Percentiles rank a stretch among this genome's conserved stretches.
Evolutionary conservation across 352 stramenopile genomes (phyloP).

Genomic region (Blastocystis sp.): DNA sequence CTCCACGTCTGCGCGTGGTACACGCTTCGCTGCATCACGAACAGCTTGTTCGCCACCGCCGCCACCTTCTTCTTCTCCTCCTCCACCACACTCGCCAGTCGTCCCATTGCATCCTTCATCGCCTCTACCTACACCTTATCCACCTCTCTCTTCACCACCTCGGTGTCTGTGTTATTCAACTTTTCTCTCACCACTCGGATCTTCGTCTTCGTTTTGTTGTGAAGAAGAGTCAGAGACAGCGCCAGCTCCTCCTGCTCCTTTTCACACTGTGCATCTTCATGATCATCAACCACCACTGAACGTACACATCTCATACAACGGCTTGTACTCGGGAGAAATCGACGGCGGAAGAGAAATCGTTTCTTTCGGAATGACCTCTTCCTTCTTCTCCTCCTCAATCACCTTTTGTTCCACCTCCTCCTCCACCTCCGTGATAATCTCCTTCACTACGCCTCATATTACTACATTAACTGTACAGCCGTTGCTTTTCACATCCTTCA

Average conservation of each 20-base stretch:
- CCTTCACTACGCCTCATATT: constrained; percentile 10
- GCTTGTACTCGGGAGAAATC: constrained; percentile 49
- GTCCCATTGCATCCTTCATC: not conserved
- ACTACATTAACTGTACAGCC: not conserved
- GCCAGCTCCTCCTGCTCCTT: constrained; percentile 32
- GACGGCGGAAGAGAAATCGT: not conserved
- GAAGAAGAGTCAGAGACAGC: constrained; percentile 28
- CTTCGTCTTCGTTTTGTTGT: constrained; percentile 40
- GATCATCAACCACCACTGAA: not conserved
- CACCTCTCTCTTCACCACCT: not conserved
- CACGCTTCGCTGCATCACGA: not conserved
- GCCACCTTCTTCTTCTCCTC: not conserved
- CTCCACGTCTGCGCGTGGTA: too few species aligned
- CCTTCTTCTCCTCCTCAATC: not conserved
- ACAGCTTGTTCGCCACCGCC: not conserved
- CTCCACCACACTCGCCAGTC: not conserved
- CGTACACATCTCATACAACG: constrained; percentile 48
- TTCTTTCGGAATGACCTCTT: constrained; percentile 1
- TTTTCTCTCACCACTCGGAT: not conserved
- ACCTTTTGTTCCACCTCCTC: constrained; percentile 1
- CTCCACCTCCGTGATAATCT: constrained; percentile 21
- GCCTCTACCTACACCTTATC: not conserved
- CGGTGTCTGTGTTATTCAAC: not conserved
- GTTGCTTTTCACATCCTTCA: not conserved
- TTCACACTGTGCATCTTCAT: constrained; percentile 2